Base-by-base conservation (phyloP, 225 moss, liverwort and hornwort genomes). In the Pseudoscleropodium purum region DNA sequence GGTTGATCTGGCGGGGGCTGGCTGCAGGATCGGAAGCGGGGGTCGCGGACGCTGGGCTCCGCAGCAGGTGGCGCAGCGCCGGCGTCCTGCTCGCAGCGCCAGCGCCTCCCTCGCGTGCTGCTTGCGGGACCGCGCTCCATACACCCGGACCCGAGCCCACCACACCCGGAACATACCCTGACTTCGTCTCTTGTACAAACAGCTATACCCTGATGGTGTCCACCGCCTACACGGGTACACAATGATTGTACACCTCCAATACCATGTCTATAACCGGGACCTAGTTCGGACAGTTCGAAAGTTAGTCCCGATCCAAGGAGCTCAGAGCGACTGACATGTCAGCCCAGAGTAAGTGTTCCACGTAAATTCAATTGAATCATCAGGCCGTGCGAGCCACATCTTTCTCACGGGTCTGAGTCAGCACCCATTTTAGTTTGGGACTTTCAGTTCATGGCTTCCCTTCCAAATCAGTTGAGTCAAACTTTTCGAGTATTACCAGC, bases 1-100 rank as follows among this genome's bases (percentile, higher is more conserved):
- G 85, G 67, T 31, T 81, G 86, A 90, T 85, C 86, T 91, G 88
- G 83, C 84, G 39, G 75, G 83, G 51, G 18, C 41, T 33, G 79
- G 79, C 79, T 60, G 87, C 91, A 85, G 76, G 47, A 90, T 67
- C 90, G 89, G 87, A 89, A 79, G 54, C 88, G 74, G 86, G 86
- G 83, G 36, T 79, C 45, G 56, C 82, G 77, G 77, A 87, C 81
- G 76, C 89, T 66, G 70, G 84, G 37, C 68, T 83, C 90, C 91
- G 93, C 64, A 83, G 90, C 93, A 89, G 89, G 91, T 89, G 93
- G 85, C 92, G 91, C 90, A 65, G 8, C 73, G 89, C 93, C 93
- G 88, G 93, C 90, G 85, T 93, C 93, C 79, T 70, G 69, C 87
- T 87, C 87, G 93, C 90, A 51, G 51, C 87, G 77, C 90, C 78